Base-by-base conservation (phyloP, 495 filamentous ascomycete species). In the Aspergillus ostianus region DNA sequence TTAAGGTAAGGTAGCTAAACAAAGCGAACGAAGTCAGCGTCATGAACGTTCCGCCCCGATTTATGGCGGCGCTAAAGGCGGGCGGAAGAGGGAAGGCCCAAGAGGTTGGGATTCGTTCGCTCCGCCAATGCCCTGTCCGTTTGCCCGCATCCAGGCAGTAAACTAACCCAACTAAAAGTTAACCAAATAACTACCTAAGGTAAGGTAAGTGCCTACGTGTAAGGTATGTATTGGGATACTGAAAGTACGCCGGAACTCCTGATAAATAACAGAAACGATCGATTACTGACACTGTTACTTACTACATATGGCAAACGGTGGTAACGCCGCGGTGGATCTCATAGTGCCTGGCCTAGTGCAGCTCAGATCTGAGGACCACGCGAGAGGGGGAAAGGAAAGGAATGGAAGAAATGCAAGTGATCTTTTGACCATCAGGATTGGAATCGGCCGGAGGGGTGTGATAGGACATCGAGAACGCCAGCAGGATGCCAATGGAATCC, bases 291-390 rank as follows among this genome's bases (percentile, higher is more conserved):
- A 47, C 44, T 21, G n/a, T n/a, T n/a, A 36, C 51, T 20, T 46
- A 51, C 55, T 58, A 50, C 36, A 58, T 30, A 44, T 51, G 58
- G 58, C 51, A 59, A 57, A 62, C 49, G 54, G 53, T 60, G 56
- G 48, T 55, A 56, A 41, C 36, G 32, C 20, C 27, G 48, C 36
- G 41, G 59, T 58, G 55, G 62, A 63, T 68, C 59, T 61, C 51
- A 63, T 67, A 63, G 65, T 64, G 56, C 62, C 62, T 64, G 62
- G 48, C 55, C 62, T 64, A 62, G 61, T 55, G 64, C 57, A 56
- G 56, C 53, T 60, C 47, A 56, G 62, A 64, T 63, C 67, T 64
- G 61, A 8, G 56, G 62, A 60, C 62, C 63, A 64, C 63, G 66
- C 63, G 61, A 69, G 58, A 64, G 36, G 58, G 23, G 56, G 60